These are phyloP conservation scores for Globisporangium splendens DNA, from an alignment of 352 stramenopile species.

Conservation along the genomic window DNA sequence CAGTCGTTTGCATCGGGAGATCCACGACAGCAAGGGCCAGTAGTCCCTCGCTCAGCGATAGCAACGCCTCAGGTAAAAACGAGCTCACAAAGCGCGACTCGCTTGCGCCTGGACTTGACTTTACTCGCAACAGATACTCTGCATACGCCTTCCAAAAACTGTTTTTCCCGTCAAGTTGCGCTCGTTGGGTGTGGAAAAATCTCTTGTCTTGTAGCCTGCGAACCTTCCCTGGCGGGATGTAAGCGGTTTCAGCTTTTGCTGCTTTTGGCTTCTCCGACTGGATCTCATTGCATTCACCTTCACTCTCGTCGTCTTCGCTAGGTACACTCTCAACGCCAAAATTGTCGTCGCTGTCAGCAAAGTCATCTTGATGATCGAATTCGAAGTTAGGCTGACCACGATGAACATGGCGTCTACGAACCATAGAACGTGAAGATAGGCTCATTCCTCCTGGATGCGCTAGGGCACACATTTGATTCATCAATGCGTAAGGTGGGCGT, in stretches of 20 bases:
- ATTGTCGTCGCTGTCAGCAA: slow-evolving; percentile 1
- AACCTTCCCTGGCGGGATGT: slow-evolving; percentile 42
- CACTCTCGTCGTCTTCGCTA: slow-evolving; percentile 2
- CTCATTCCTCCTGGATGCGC: no score
- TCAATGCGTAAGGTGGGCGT: neutral
- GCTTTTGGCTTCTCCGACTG: slow-evolving; percentile 1
- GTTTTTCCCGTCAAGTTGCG: slow-evolving; percentile 34
- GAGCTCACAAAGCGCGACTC: slow-evolving; percentile 41
- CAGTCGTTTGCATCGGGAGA: slow-evolving; percentile 21
- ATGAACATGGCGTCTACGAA: no score
- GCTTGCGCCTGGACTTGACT: neutral
- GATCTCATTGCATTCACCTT: slow-evolving; percentile 7
- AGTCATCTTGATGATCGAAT: neutral
- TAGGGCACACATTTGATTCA: neutral
- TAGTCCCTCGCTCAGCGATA: slow-evolving; percentile 42
- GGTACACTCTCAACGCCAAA: slow-evolving; percentile 11
- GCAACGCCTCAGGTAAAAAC: slow-evolving; percentile 47
- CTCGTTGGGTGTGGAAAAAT: slow-evolving; percentile 25
- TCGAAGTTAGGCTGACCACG: no score
- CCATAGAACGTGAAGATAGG: no score
- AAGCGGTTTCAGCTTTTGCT: slow-evolving; percentile 12
- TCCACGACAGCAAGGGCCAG: slow-evolving; percentile 55
- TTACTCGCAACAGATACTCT: slow-evolving; percentile 21
- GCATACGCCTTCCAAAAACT: slow-evolving; percentile 67
- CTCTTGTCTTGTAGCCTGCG: slow-evolving; percentile 41